Conservation (phyloP, 768 basidiomycete species). For the Vishniacozyma victoriae region DNA sequence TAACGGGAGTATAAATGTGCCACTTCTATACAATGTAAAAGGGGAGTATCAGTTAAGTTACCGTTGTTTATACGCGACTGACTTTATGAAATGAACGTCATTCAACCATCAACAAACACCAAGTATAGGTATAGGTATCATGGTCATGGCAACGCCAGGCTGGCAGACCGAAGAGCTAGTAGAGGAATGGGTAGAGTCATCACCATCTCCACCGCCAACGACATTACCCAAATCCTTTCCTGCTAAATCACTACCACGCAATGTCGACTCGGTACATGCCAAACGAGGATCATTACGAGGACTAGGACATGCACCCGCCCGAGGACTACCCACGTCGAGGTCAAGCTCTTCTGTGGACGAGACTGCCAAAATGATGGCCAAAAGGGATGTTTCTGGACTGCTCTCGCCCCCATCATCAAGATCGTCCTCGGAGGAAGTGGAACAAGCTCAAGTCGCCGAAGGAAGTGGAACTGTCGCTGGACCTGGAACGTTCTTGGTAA, state of each 20-base stretch:
- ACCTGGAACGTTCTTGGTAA: slow-evolving; percentile 36
- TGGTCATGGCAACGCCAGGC: slow-evolving; percentile 33
- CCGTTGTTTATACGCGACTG: slow-evolving; percentile 18
- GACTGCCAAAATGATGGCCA: background rate
- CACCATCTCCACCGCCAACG: slow-evolving; percentile 31
- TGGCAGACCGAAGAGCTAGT: slow-evolving; percentile 67
- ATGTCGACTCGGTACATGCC: slow-evolving; percentile 22
- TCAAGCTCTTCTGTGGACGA: background rate
- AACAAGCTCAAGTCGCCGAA: background rate
- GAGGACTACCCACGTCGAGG: slow-evolving; percentile 24
- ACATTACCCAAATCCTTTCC: slow-evolving; percentile 46
- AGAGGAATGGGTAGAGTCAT: slow-evolving; percentile 77
- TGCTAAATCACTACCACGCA: slow-evolving; percentile 46
- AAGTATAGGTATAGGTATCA: too few relatives aligned
- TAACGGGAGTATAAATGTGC: background rate
- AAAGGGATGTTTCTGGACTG: slow-evolving; percentile 2
- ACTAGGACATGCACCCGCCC: slow-evolving; percentile 30
- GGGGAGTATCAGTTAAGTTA: background rate
- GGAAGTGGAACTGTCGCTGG: slow-evolving; percentile 6
- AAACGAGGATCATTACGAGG: slow-evolving; percentile 35
- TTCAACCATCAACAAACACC: too few relatives aligned
- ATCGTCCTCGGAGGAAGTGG: slow-evolving; percentile 48
- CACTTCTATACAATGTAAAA: background rate
- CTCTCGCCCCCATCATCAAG: slow-evolving; percentile 29
- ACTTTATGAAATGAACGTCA: slow-evolving; percentile 3